These are phyloP conservation scores for Sugiyamaella lignohabitans DNA, from an alignment of 805 yeast genomes.

Conservation along the genomic window DNA sequence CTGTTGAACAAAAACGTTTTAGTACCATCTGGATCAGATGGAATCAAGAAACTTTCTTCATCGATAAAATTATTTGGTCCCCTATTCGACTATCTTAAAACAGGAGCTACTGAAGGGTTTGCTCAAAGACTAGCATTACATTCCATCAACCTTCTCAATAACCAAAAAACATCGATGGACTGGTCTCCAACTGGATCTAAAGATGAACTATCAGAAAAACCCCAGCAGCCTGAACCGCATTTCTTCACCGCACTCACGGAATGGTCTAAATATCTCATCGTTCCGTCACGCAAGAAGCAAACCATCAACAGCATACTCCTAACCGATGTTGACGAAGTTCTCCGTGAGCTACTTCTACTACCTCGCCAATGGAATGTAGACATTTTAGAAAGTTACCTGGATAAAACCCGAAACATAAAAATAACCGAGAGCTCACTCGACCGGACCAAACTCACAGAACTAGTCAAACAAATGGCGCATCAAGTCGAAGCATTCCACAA, in stretches of 20 bases:
- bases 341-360: background rate
- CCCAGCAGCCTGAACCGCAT: background rate
- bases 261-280: constrained; percentile 12
- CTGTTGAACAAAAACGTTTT: constrained; percentile 33
- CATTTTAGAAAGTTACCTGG: constrained; percentile 1
- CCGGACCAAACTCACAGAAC: background rate
- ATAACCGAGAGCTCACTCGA: background rate
- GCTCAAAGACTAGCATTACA: constrained; percentile 8
- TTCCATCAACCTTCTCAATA: constrained; percentile 9
- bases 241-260: background rate
- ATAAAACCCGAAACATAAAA: background rate
- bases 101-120: constrained; percentile 9
- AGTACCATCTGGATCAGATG: constrained; percentile 21
- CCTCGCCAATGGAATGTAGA: constrained; percentile 12
- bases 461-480: background rate
- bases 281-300: background rate
- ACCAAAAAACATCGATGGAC: constrained; percentile 1
- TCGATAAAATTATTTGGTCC: constrained; percentile 18
- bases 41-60: constrained; percentile 2
- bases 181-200: constrained; percentile 5
- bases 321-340: background rate
- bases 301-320: background rate
- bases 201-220: background rate
- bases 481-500: background rate
- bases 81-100: constrained; percentile 15